phyloP scores from a whole-genome alignment of 2,329 filamentous ascomycete genomes.

The Botrytis aclada region DNA sequence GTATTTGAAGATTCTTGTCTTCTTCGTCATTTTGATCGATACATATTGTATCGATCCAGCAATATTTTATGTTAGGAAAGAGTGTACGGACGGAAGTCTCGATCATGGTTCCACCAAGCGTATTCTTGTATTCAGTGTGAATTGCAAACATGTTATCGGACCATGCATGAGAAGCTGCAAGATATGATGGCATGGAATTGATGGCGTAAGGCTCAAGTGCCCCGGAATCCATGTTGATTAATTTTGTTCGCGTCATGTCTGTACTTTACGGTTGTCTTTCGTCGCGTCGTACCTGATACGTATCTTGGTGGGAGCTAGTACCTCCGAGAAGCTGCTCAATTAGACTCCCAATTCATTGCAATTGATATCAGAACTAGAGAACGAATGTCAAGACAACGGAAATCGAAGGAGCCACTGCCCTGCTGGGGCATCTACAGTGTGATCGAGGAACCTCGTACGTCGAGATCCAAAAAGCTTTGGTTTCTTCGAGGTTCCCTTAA shows the following conservation, averaged over 20 bases:
- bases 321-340: neutral
- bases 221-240: constrained; percentile 9
- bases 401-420: neutral
- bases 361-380: neutral
- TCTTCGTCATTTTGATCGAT: constrained; percentile 22
- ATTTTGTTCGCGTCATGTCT: constrained; percentile 8
- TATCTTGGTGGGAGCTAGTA: neutral
- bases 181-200: constrained; percentile 15
- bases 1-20: constrained; percentile 22
- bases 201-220: constrained; percentile 11
- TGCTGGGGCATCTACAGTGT: neutral
- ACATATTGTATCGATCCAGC: constrained; percentile 24
- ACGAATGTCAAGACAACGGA: neutral
- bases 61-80: constrained; percentile 13
- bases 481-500: neutral
- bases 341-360: neutral
- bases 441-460: neutral
- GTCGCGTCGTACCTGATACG: neutral
- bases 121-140: neutral
- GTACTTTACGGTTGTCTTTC: neutral
- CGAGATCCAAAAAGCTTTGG: neutral
- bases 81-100: constrained; percentile 7
- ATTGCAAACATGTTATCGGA: constrained; percentile 14
- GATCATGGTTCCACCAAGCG: constrained; percentile 14
- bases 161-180: constrained; percentile 19